Conservation (phyloP, 2,329 filamentous ascomycete genomes). For the Parascedosporium putredinis region DNA sequence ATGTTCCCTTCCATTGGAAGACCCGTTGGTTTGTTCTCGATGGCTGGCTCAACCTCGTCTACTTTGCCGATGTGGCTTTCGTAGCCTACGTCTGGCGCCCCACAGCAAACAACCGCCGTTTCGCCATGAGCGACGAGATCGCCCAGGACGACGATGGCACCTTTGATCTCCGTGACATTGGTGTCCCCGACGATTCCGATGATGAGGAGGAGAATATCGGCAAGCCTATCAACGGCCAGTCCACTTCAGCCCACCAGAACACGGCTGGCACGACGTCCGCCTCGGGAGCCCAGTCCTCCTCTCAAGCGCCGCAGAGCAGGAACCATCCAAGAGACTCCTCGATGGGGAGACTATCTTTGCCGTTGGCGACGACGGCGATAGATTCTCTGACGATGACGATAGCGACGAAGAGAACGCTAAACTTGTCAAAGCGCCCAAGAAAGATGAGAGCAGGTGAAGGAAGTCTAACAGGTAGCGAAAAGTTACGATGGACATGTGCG, state of each 20-base stretch:
- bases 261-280: constrained; percentile 9
- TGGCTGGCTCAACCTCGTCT: constrained; percentile 94
- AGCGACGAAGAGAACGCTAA: constrained; percentile 47
- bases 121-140: constrained; percentile 98
- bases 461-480: too few species aligned
- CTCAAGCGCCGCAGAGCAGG: constrained; percentile 10
- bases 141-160: constrained; percentile 93
- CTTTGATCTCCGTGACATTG: constrained; percentile 91
- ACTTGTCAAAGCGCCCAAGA: constrained; percentile 31
- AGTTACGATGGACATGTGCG: too few species aligned
- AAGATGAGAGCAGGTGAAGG: constrained; percentile 23
- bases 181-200: constrained; percentile 50
- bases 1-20: constrained; percentile 95
- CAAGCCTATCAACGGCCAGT: constrained; percentile 10
- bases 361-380: constrained; percentile 74
- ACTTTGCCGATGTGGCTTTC: constrained; percentile 85
- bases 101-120: constrained; percentile 90
- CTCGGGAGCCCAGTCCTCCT: constrained; percentile 12
- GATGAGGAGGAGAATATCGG: constrained; percentile 46
- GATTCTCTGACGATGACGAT: constrained; percentile 65
- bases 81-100: constrained; percentile 94
- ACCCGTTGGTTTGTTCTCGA: constrained; percentile 95
- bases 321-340: constrained; percentile 42
- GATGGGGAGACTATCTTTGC: constrained; percentile 96
- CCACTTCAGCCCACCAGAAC: constrained; percentile 7